Percentiles rank a stretch among this genome's conserved stretches.
Evolutionary conservation across 768 basidiomycete genomes (phyloP).

Genomic region (Dioszegia hungarica): DNA sequence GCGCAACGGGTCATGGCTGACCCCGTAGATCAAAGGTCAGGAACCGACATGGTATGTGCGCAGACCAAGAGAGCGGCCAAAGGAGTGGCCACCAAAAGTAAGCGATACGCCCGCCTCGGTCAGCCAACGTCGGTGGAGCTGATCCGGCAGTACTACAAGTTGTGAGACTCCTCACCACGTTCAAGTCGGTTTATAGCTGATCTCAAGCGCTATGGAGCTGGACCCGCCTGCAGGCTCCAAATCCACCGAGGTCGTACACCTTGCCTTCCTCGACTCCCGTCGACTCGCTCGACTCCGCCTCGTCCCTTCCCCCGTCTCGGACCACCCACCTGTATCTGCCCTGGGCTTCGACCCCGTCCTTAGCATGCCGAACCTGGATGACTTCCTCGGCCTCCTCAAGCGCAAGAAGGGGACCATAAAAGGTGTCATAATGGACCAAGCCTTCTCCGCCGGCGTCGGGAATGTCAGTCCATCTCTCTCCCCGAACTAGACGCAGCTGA

Average conservation of each 20-base stretch:
- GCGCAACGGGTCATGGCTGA: not conserved
- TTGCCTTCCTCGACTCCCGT: slow-evolving; percentile 66
- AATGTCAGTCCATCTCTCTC: slow-evolving; percentile 50
- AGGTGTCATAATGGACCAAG: slow-evolving; percentile 70
- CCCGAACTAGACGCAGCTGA: not conserved
- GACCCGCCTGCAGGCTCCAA: slow-evolving; percentile 48
- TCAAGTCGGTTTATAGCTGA: not conserved
- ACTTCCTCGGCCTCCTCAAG: slow-evolving; percentile 55
- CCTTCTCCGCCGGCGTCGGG: slow-evolving; percentile 73
- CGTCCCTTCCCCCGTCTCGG: slow-evolving; percentile 55
- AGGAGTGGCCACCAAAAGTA: slow-evolving; percentile 45
- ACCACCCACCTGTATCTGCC: slow-evolving; percentile 65
- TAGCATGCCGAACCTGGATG: slow-evolving; percentile 59
- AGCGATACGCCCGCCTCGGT: not conserved
- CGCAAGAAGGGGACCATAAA: slow-evolving; percentile 66
- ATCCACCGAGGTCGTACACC: slow-evolving; percentile 50
- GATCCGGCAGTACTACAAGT: slow-evolving; percentile 34
- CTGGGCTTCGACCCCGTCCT: slow-evolving; percentile 75
- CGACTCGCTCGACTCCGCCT: slow-evolving; percentile 68
- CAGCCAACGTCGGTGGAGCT: not conserved
- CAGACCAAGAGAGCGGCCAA: slow-evolving; percentile 29
- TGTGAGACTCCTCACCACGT: slow-evolving; percentile 16
- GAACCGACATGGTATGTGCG: slow-evolving; percentile 48
- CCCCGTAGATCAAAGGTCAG: slow-evolving; percentile 36
- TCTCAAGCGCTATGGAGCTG: slow-evolving; percentile 57